Evolutionary conservation across 2,329 filamentous ascomycete genomes (phyloP).

Genomic region (Fusarium incarnatum): DNA sequence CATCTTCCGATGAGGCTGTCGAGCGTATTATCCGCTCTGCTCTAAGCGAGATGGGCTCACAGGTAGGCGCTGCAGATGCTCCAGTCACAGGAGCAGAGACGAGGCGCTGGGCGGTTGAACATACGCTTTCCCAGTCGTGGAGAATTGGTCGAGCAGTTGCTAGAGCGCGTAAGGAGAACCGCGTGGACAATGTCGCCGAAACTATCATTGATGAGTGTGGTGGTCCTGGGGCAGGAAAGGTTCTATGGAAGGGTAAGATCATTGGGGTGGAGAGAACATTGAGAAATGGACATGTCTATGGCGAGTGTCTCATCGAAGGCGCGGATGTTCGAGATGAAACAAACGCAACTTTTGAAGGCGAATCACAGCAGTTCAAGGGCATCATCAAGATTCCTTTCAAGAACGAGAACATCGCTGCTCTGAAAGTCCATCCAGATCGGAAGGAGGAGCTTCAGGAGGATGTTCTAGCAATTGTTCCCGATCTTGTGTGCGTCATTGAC

Average conservation of each 20-base stretch:
- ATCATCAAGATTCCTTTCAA: conserved; percentile 75
- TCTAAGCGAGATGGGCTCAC: conserved; percentile 66
- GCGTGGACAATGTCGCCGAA: conserved; percentile 66
- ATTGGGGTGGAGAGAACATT: conserved; percentile 68
- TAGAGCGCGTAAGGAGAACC: conserved; percentile 60
- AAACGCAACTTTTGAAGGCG: conserved; percentile 2
- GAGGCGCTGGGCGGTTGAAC: conserved; percentile 62
- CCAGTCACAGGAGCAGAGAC: conserved; percentile 63
- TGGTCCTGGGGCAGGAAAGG: conserved; percentile 62
- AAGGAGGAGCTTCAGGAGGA: conserved; percentile 55
- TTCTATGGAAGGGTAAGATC: conserved; percentile 74
- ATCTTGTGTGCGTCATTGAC: conserved; percentile 67
- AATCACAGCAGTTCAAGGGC: conserved; percentile 54
- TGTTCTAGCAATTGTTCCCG: conserved; percentile 66
- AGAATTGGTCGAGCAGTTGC: conserved; percentile 71
- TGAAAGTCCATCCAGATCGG: conserved; percentile 50
- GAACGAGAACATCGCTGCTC: conserved; percentile 77
- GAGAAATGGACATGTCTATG: conserved; percentile 69
- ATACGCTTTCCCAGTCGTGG: conserved; percentile 66
- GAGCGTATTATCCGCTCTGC: conserved; percentile 64
- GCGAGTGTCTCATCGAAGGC: conserved; percentile 67
- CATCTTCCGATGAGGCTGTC: conserved; percentile 58
- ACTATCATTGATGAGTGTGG: conserved; percentile 69
- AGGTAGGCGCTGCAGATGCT: conserved; percentile 61
- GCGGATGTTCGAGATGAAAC: conserved; percentile 54